Evolutionary conservation across 352 stramenopile genomes (phyloP).

Genomic region (Thalassiosira allenii): DNA sequence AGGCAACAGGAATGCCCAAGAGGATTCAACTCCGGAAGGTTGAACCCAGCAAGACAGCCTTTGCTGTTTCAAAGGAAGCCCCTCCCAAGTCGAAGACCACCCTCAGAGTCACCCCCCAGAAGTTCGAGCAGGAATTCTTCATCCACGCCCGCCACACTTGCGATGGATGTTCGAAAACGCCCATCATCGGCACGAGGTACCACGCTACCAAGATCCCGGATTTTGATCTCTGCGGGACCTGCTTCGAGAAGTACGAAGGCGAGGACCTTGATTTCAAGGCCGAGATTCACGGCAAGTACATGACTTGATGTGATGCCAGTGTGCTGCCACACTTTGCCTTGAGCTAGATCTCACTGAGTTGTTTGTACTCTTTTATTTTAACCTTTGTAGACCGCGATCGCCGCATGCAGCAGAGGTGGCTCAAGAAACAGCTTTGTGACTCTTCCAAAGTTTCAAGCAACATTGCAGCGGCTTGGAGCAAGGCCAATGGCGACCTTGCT

Average conservation of each 20-base stretch:
- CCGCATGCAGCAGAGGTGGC: slow-evolving; percentile 74
- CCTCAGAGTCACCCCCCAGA: slow-evolving; percentile 11
- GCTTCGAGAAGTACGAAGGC: slow-evolving; percentile 77
- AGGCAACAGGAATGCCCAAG: slow-evolving; percentile 25
- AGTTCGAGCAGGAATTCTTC: slow-evolving; percentile 61
- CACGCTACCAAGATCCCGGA: slow-evolving; percentile 80
- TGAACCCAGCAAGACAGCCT: slow-evolving; percentile 9
- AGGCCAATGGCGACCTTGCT: slow-evolving; percentile 22
- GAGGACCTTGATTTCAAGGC: slow-evolving; percentile 73
- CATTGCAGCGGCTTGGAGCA: slow-evolving; percentile 19
- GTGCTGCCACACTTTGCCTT: neutral
- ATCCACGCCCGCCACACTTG: slow-evolving; percentile 85
- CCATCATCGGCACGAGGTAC: slow-evolving; percentile 84
- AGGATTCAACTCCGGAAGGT: slow-evolving; percentile 24
- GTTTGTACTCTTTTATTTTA: neutral
- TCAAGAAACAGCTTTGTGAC: slow-evolving; percentile 39
- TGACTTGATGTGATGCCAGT: neutral
- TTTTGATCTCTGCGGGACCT: slow-evolving; percentile 82
- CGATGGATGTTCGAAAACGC: slow-evolving; percentile 78
- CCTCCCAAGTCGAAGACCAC: slow-evolving; percentile 1
- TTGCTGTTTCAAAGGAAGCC: neutral
- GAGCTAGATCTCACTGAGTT: neutral
- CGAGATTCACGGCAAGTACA: slow-evolving; percentile 67
- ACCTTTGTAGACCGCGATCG: slow-evolving; percentile 66
- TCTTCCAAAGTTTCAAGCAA: slow-evolving; percentile 8